Evolutionary conservation across 1,139 yeast species (phyloP).

Genomic region (Yamadazyma spencermartinsiae): DNA sequence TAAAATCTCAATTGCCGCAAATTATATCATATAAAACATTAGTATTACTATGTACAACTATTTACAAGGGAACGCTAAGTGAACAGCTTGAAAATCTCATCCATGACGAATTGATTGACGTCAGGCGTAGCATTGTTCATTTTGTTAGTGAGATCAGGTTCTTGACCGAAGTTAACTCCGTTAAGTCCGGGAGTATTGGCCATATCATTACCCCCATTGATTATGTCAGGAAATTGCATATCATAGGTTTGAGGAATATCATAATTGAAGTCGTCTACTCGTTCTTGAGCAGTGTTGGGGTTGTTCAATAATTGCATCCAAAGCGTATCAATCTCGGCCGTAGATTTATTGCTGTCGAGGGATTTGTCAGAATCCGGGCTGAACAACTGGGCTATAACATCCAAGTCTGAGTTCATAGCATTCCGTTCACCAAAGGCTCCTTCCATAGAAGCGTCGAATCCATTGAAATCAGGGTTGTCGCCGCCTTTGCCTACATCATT

Average conservation of each 20-base stretch:
- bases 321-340: neutral
- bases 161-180: neutral
- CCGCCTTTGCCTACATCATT: neutral
- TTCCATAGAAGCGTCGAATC: too few species aligned
- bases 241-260: neutral
- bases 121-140: neutral
- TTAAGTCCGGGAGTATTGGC: neutral
- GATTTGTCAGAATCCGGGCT: neutral
- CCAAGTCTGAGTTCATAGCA: neutral
- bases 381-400: neutral
- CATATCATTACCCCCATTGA: neutral
- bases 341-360: neutral
- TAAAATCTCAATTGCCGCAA: neutral
- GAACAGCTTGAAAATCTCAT: slow-evolving; percentile 1
- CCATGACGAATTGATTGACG: neutral
- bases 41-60: neutral
- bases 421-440: too few species aligned
- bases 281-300: neutral
- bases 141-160: neutral
- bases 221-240: neutral
- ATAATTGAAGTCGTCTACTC: slow-evolving; percentile 1
- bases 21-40: neutral
- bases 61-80: slow-evolving; percentile 1
- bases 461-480: neutral
- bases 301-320: neutral